Base-by-base conservation (phyloP, 1,284 basidiomycete species). In the Pascua guehoae region DNA sequence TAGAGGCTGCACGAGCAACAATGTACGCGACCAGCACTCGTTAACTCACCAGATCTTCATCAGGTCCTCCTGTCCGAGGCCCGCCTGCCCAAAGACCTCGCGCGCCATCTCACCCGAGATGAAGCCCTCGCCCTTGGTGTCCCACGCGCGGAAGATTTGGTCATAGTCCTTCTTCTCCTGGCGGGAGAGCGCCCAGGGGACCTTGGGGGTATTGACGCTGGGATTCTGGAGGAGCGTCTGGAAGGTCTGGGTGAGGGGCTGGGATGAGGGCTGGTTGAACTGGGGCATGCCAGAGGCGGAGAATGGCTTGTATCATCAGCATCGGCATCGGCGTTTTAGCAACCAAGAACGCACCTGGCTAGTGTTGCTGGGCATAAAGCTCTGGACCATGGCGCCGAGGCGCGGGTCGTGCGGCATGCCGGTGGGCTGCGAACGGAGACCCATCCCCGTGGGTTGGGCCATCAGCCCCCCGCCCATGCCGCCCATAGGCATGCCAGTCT, bases 161-260 rank as follows among this genome's bases (percentile, higher is more conserved):
- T 98, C 92, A 72, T 98, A 98, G 67, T 88, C 88, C 81, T 97
- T 97, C 81, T 93, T 93, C 81, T 99, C 95, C 41, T 87, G 85
- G 73, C 89, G 89, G 17, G 86, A 86, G 56, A 98, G 79, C 0
- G 86, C 83, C 95, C 96, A 99, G 0, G 91, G 86, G 24, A 98
- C 82, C 68, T 85, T 86, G 18, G 89, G 89, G 14, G 85, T 81
- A 2, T 83, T 78, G 40, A 85, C 84, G 1, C 88, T 86, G 8
- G 86, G 83, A 57, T 86, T 83, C 53, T 85, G 83, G 78, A 70
- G 82, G 78, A 77, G 71, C 44, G 71, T 73, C 61, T 78, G 72
- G 65, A 78, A 78, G 8, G 70, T 69, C 66, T 86, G 85, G 39
- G 83, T 82, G 49, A 84, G 83, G 15, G 81, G 79, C 56, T 75